Evolutionary conservation across 805 yeast species (phyloP).

Genomic region (Wickerhamomyces xylosicus): DNA sequence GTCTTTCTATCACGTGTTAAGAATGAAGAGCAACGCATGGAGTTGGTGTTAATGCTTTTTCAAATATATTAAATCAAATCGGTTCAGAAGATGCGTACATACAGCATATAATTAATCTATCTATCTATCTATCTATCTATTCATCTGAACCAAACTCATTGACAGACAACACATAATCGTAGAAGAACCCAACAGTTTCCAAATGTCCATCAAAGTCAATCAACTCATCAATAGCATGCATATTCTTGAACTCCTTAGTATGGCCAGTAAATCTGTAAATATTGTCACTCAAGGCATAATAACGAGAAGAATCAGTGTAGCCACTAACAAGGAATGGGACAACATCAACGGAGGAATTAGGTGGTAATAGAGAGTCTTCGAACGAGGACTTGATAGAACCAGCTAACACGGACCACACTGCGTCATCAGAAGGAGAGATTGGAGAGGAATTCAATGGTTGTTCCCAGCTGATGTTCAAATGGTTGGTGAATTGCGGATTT

Average conservation of each 20-base stretch:
- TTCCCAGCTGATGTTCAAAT: conserved; percentile 15
- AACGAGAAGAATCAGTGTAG: conserved; percentile 52
- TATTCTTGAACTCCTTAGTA: conserved; percentile 17
- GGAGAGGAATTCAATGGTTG: conserved; percentile 9
- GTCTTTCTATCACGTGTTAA: no score
- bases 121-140: no score
- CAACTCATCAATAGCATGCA: conserved; percentile 60
- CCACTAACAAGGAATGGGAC: conserved; percentile 46
- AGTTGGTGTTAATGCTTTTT: no score
- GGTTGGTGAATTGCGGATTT: conserved; percentile 12
- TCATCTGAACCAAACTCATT: conserved; percentile 3
- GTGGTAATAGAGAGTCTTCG: conserved; percentile 5
- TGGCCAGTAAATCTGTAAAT: conserved; percentile 37
- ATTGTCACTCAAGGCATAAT: conserved; percentile 44
- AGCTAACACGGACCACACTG: conserved; percentile 13
- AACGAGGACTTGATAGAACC: conserved; percentile 11
- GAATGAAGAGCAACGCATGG: no score
- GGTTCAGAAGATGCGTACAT: no score
- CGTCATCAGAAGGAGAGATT: conserved; percentile 7
- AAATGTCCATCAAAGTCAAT: conserved; percentile 47
- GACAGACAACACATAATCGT: conserved; percentile 28
- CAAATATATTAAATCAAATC: no score
- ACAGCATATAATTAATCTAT: no score
- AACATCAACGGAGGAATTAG: conserved; percentile 12
- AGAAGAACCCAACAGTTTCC: conserved; percentile 44